A percentile compares a stretch with the other conserved stretches of the same genome.
These are phyloP conservation scores for Capsicum baccatum DNA, from an alignment of 257 asterid species.

Conservation along the genomic window DNA sequence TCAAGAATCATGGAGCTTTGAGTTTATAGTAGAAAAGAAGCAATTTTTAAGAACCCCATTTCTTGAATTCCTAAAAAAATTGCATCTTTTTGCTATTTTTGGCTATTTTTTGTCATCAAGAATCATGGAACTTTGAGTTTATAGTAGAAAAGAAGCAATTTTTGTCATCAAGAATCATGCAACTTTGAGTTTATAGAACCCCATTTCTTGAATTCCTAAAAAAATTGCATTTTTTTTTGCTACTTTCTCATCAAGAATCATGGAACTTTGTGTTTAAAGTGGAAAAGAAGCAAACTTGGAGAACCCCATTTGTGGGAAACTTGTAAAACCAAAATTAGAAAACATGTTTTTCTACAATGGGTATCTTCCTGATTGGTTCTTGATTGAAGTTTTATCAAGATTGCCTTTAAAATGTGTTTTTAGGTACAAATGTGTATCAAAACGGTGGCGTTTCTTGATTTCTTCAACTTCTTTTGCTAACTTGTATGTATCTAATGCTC, in stretches of 20 bases:
- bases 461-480: conserved; percentile 24
- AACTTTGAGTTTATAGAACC: too few relatives aligned
- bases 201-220: too few relatives aligned
- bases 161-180: too few relatives aligned
- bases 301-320: neutral
- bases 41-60: too few relatives aligned
- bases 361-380: conserved; percentile 29
- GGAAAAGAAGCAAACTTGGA: neutral
- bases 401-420: conserved; percentile 28
- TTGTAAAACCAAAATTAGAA: conserved; percentile 9
- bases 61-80: too few relatives aligned
- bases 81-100: too few relatives aligned
- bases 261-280: neutral
- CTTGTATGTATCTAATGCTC: neutral
- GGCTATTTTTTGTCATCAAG: too few relatives aligned
- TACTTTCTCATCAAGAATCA: neutral
- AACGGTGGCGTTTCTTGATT: conserved; percentile 17
- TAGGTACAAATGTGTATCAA: conserved; percentile 32
- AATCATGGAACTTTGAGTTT: too few relatives aligned
- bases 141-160: too few relatives aligned
- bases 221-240: too few relatives aligned
- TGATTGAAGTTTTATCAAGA: conserved; percentile 26
- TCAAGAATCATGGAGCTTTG: too few relatives aligned
- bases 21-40: too few relatives aligned
- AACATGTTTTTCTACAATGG: neutral